phyloP scores from a whole-genome alignment of 345 rosid species.

The Bretschneidera sinensis region DNA sequence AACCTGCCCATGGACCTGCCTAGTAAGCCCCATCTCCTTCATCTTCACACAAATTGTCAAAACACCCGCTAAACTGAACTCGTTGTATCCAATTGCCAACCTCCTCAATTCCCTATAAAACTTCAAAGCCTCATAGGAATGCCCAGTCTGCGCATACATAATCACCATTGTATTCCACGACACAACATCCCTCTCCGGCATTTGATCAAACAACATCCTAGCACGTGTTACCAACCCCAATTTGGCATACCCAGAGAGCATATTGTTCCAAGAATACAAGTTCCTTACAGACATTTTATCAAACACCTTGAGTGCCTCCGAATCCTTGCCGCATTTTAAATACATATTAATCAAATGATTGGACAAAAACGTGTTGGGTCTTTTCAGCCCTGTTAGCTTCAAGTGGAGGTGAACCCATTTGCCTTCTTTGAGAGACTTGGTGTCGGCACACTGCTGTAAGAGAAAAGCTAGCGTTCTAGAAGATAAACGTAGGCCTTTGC shows the following conservation, averaged over 20 bases:
- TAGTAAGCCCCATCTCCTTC: slow-evolving; percentile 35
- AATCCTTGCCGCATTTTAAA: slow-evolving; percentile 39
- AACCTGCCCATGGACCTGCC: slow-evolving; percentile 82
- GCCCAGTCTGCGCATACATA: slow-evolving; percentile 48
- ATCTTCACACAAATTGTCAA: slow-evolving; percentile 56
- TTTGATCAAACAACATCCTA: slow-evolving; percentile 56
- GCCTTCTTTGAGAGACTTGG: slow-evolving; percentile 50
- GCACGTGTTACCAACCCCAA: slow-evolving; percentile 57
- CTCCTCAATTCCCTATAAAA: slow-evolving; percentile 54
- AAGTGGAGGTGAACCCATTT: slow-evolving; percentile 76
- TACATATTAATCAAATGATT: slow-evolving; percentile 58
- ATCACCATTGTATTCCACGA: slow-evolving; percentile 85
- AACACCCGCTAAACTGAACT: slow-evolving; percentile 63
- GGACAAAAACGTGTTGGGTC: slow-evolving; percentile 44
- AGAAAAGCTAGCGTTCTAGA: slow-evolving; percentile 38
- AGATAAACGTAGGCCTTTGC: slow-evolving; percentile 56
- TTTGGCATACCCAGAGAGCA: slow-evolving; percentile 67
- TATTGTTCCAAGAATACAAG: slow-evolving; percentile 62
- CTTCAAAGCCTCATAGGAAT: slow-evolving; percentile 32
- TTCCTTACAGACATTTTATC: slow-evolving; percentile 53
- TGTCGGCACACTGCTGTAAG: slow-evolving; percentile 35
- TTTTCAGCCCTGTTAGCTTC: slow-evolving; percentile 53
- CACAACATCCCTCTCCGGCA: slow-evolving; percentile 65
- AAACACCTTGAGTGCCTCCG: slow-evolving; percentile 55
- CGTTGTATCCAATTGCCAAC: slow-evolving; percentile 45